Evolutionary conservation across 345 rosid species (phyloP), one percentile per base, ranked within the genome.

Genomic region (Aurinia saxatilis): DNA sequence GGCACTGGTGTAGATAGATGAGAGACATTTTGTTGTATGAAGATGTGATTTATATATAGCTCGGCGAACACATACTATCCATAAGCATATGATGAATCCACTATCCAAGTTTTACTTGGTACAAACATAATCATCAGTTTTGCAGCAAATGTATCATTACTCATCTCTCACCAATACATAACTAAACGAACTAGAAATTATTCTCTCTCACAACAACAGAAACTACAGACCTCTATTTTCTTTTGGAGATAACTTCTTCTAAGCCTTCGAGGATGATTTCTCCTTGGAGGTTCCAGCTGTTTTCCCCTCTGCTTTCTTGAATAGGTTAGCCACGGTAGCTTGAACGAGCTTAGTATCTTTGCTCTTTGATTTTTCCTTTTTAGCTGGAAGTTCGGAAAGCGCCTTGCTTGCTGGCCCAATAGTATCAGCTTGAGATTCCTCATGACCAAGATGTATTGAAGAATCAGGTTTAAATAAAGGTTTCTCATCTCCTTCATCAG

Each of bases 241-340:
- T 52, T 52, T 23, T 35, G 49, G 6, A 3, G n/a, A 45, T 16
- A 15, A 30, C 17, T 15, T n/a, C 1, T 39, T 50, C 4, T 47
- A 50, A 6, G 38, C 48, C 44, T 64, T 71, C 35, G 54, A 50
- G 29, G 65, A 50, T 39, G 66, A 50, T 42, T 41, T 64, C 27
- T 29, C 10, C 70, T 63, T 71, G 33, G 70, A 71, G 25, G 60
- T 40, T 6, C 65, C 65, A 56, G 53, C 60, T 56, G 60, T 56
- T 71, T 83, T 86, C 63, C 83, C 60, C 51, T 77, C 90, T 36
- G 68, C 89, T 72, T 80, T 92, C 70, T 82, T 87, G 73, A 89
- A 87, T 50, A 92, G 59, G 31, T 89, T 80, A 44, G 93, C 73
- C 66, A 92, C 79, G 2, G 91, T 82, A 16, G 91, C 63, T 78